These are phyloP conservation scores for Moricandia moricandioides DNA, from an alignment of 345 rosid genomes.

Conservation along the genomic window DNA sequence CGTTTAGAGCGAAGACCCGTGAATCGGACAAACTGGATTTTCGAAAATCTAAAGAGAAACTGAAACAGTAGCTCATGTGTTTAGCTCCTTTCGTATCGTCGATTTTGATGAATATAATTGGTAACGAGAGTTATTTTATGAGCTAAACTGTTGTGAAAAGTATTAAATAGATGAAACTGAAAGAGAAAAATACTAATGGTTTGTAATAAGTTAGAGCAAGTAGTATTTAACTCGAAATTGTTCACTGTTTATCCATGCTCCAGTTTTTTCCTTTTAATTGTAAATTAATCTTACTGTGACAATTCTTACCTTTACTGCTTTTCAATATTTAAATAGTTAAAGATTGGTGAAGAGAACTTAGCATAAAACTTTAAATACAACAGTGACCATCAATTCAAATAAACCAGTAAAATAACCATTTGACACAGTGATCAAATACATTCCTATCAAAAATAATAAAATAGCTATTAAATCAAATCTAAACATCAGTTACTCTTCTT, in stretches of 20 bases:
- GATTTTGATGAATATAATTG: neutral
- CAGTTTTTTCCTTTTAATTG: neutral
- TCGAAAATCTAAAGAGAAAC: neutral
- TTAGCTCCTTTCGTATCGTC: neutral
- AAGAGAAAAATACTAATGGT: neutral
- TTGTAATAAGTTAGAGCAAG: neutral
- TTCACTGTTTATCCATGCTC: neutral
- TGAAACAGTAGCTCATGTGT: neutral
- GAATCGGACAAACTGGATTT: neutral
- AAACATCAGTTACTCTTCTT: no score
- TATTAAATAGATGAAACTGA: no score
- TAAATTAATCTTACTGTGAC: neutral
- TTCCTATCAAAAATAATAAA: no score
- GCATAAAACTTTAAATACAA: neutral
- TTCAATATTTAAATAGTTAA: no score
- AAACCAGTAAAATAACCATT: neutral
- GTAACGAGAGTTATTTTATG: neutral
- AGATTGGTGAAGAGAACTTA: neutral
- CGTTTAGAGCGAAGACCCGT: neutral
- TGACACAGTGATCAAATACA: neutral
- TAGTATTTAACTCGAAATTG: neutral
- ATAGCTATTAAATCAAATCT: no score
- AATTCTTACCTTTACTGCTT: neutral
- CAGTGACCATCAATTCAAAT: no score
- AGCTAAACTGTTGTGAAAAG: neutral